A percentile compares a stretch with the other conserved stretches of the same genome.
Conservation (phyloP, 306 rosid genomes). For the Albizia julibrissin region DNA sequence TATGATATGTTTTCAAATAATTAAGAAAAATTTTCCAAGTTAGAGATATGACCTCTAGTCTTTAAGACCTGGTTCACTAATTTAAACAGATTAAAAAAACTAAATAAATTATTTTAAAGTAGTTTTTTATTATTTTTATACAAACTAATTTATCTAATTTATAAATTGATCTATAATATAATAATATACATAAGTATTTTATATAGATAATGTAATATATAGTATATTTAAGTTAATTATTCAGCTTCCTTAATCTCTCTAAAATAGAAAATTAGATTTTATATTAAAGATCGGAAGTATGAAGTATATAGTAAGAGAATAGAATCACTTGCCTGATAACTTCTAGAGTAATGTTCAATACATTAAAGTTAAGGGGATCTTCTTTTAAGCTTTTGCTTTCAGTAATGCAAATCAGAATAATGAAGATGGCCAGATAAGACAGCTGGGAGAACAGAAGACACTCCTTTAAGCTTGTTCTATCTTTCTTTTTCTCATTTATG, state of each 20-base stretch:
- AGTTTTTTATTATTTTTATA: no score
- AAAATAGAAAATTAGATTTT: no score
- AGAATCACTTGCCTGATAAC: slow-evolving; percentile 46
- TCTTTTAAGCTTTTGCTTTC: slow-evolving; percentile 61
- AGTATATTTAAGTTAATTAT: no score
- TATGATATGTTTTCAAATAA: background rate
- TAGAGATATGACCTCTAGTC: background rate
- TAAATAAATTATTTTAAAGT: no score
- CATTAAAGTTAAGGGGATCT: slow-evolving; percentile 65
- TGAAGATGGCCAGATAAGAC: slow-evolving; percentile 46
- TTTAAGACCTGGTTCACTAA: no score
- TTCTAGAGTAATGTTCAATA: slow-evolving; percentile 59
- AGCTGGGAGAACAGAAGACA: slow-evolving; percentile 55
- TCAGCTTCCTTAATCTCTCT: no score
- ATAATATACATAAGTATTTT: no score
- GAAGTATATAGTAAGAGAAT: background rate
- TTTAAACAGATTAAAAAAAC: no score
- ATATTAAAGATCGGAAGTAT: no score
- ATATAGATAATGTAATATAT: no score
- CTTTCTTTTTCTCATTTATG: background rate
- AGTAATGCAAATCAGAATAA: slow-evolving; percentile 62
- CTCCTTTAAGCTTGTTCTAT: slow-evolving; percentile 28
- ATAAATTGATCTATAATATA: no score
- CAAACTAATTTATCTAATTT: no score
- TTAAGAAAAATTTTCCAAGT: background rate